Base-by-base conservation (phyloP, 2,329 filamentous ascomycete species). In the Sporothrix pallida region DNA sequence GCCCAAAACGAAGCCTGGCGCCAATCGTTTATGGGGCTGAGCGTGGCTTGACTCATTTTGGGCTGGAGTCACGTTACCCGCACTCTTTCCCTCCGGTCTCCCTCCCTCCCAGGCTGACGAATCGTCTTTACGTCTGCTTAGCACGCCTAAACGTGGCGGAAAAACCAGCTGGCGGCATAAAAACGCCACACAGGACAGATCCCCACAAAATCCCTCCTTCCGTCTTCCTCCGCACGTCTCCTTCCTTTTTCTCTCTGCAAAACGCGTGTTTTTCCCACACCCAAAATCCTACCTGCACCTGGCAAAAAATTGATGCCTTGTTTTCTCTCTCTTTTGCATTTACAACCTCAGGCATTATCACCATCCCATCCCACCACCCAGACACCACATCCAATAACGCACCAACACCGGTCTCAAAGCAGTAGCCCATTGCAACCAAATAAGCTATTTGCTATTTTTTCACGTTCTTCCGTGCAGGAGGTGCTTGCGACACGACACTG, bases 281-380 rank as follows among this genome's bases (percentile, higher is more conserved):
- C 20, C 5, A 48, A 71, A 56, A 50, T 42, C 44, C 37, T n/a
- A 13, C 23, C 20, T 37, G 31, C 31, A 6, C 31, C 37, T 37
- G 44, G 9, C 13, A 31, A 69, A 70, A 72, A 72, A 68, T 60
- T 71, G 65, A 70, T 68, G 70, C 70, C 69, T 69, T 52, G 37
- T 63, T 72, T 60, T 58, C 31, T 31, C 46, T 71, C 23, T 52
- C n/a, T 7, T 60, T n/a, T 17, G 54, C 70, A 62, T 65, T 74
- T 71, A 74, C 73, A 74, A 56, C 73, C 73, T 74, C 63, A 74
- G 73, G 73, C 60, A 52, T 56, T 56, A 73, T 70, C 68, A 63
- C 71, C 69, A 50, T n/a, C 31, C 31, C 31, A 37, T 37, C 31
- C 31, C 37, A 73, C 62, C 67, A 52, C 72, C 20, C 72, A 42